Conservation (phyloP, 73 alveolate genomes). For the Tetrahymena malaccensis region DNA sequence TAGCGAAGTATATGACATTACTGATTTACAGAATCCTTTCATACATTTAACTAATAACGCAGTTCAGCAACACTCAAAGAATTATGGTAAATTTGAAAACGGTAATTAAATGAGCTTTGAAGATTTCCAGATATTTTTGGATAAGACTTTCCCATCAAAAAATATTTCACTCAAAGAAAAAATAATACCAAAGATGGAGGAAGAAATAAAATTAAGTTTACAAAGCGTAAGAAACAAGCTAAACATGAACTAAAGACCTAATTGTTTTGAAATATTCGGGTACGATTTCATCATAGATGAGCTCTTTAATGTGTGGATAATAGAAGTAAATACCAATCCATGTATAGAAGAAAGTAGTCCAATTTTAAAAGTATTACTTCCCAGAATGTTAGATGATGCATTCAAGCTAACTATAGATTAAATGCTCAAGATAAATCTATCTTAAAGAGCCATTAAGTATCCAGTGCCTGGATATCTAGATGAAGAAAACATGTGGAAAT, state of each 20-base stretch:
- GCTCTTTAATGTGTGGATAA: constrained; percentile 68
- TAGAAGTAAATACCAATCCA: constrained; percentile 86
- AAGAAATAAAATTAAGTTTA: constrained; percentile 10
- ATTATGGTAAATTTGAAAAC: constrained; percentile 71
- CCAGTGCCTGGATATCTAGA: constrained; percentile 11
- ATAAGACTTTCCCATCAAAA: constrained; percentile 1
- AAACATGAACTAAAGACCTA: constrained; percentile 58
- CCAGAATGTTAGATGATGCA: constrained; percentile 86
- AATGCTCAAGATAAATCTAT: constrained; percentile 9
- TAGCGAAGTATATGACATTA: constrained; percentile 37
- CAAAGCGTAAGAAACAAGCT: constrained; percentile 63
- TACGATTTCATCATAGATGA: constrained; percentile 86
- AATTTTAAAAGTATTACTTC: constrained; percentile 56
- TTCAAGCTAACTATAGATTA: constrained; percentile 66
- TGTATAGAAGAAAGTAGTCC: constrained; percentile 82
- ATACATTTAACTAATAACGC: constrained; percentile 82
- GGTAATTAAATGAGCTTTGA: constrained; percentile 67
- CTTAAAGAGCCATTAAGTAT: not conserved
- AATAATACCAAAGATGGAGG: constrained; percentile 22
- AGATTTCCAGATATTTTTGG: constrained; percentile 45
- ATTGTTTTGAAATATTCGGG: constrained; percentile 88
- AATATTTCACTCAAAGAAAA: constrained; percentile 3
- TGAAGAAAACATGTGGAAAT: constrained; percentile 38
- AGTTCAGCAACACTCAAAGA: constrained; percentile 52
- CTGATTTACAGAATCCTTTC: constrained; percentile 49